Evolutionary conservation across 495 filamentous ascomycete species (phyloP).

Genomic region (Hypoxylon intermedium): DNA sequence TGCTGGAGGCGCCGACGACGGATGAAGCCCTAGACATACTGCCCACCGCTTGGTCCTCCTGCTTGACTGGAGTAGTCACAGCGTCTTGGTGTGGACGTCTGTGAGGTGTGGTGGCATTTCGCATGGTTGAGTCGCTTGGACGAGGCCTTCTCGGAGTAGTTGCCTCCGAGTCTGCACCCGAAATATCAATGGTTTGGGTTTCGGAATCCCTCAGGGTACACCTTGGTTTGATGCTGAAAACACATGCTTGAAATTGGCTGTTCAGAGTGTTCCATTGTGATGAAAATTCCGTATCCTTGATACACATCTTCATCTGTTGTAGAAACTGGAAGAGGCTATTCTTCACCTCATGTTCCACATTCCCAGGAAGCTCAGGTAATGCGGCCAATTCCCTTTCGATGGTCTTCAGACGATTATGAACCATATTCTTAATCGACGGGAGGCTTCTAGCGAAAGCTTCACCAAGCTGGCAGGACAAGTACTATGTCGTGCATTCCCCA

Average conservation of each 20-base stretch:
- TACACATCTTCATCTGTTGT: slow-evolving; percentile 42
- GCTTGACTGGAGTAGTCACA: slow-evolving; percentile 20
- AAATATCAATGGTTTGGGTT: slow-evolving; percentile 42
- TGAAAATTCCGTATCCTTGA: slow-evolving; percentile 45
- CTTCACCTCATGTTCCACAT: slow-evolving; percentile 58
- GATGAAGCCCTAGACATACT: slow-evolving; percentile 24
- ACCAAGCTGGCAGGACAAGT: slow-evolving; percentile 36
- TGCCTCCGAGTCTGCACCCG: slow-evolving; percentile 36
- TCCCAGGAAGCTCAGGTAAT: slow-evolving; percentile 63
- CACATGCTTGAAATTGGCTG: slow-evolving; percentile 44
- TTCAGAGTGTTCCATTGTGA: slow-evolving; percentile 42
- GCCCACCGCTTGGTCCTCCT: slow-evolving; percentile 19
- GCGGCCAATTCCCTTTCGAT: slow-evolving; percentile 57
- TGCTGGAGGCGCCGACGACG: background rate
- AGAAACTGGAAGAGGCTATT: slow-evolving; percentile 51
- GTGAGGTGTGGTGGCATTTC: slow-evolving; percentile 19
- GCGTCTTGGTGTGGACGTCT: slow-evolving; percentile 29
- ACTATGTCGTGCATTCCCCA: slow-evolving; percentile 18
- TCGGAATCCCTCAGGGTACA: slow-evolving; percentile 47
- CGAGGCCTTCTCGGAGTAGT: slow-evolving; percentile 34
- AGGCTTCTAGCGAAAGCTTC: slow-evolving; percentile 50
- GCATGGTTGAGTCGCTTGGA: slow-evolving; percentile 34
- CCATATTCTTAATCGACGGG: slow-evolving; percentile 64
- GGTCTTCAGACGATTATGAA: slow-evolving; percentile 54
- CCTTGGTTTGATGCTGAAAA: slow-evolving; percentile 52